Conservation (phyloP, 176 grass and related monocot genomes). For the Cocos nucifera region DNA sequence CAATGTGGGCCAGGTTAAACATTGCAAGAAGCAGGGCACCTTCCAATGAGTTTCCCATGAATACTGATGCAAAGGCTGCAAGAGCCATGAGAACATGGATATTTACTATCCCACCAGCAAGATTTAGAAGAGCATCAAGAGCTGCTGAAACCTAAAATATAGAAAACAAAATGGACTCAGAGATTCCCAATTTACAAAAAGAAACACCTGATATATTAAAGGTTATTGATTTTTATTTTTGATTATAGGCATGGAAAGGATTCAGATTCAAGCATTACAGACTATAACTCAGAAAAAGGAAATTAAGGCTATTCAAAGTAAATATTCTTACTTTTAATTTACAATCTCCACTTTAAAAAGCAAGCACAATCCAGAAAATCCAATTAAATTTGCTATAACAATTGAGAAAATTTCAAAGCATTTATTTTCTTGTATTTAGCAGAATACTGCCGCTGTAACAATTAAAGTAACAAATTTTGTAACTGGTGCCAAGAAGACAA, state of each 20-base stretch:
- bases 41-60: slow-evolving; percentile 96
- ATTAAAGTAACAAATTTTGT: too few relatives aligned
- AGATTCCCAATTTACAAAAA: slow-evolving; percentile 1
- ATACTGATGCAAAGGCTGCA: slow-evolving; percentile 95
- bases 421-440: too few relatives aligned
- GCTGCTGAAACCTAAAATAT: slow-evolving; percentile 71
- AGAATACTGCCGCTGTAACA: too few relatives aligned
- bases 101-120: slow-evolving; percentile 84
- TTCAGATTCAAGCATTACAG: background rate
- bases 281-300: too few relatives aligned
- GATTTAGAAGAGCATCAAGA: slow-evolving; percentile 86
- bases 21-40: slow-evolving; percentile 96
- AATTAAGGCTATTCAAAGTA: too few relatives aligned
- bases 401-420: too few relatives aligned
- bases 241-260: background rate
- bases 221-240: background rate
- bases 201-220: background rate
- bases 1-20: slow-evolving; percentile 98
- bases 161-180: slow-evolving; percentile 15
- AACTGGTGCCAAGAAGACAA: too few relatives aligned
- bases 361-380: too few relatives aligned
- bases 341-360: too few relatives aligned
- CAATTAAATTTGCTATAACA: too few relatives aligned
- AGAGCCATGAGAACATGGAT: slow-evolving; percentile 98
- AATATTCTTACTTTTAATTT: too few relatives aligned